These are phyloP conservation scores for Chaetomium globosum DNA, from an alignment of 2,329 filamentous ascomycete genomes.

Conservation along the genomic window DNA sequence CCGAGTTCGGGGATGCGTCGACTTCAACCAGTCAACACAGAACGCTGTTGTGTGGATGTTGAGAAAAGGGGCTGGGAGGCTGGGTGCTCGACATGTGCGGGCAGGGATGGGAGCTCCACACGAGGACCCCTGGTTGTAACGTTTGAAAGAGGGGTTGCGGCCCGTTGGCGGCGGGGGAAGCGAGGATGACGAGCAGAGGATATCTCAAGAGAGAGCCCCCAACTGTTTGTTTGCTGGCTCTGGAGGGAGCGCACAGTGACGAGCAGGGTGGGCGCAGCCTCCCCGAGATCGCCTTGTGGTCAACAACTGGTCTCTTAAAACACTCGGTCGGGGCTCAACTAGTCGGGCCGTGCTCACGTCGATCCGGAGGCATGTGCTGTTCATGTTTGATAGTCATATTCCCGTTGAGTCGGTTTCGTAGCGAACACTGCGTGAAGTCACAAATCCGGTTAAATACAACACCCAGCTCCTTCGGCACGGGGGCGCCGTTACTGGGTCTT, in stretches of 20 bases:
- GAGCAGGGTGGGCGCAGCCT: not conserved
- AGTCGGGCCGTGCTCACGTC: conserved; percentile 12
- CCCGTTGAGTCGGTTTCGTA: conserved; percentile 6
- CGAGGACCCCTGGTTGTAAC: conserved; percentile 21
- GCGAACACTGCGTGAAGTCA: not conserved
- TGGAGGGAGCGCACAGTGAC: not conserved
- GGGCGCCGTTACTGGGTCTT: not conserved
- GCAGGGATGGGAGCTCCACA: conserved; percentile 24
- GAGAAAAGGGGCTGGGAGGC: conserved; percentile 23
- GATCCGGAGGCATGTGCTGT: conserved; percentile 10
- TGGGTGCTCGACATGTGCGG: conserved; percentile 18
- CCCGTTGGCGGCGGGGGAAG: conserved; percentile 25
- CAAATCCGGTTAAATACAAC: conserved; percentile 24
- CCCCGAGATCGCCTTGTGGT: not conserved
- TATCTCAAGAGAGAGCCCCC: not conserved
- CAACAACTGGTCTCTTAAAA: not conserved
- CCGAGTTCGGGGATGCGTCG: conserved; percentile 16
- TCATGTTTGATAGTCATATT: conserved; percentile 18
- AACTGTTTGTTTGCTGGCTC: not conserved
- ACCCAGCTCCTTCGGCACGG: conserved; percentile 13
- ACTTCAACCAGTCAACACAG: not conserved
- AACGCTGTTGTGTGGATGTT: conserved; percentile 4
- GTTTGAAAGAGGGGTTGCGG: conserved; percentile 25
- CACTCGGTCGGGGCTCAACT: not conserved
- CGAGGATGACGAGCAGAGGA: conserved; percentile 24